A percentile compares a stretch with the other conserved stretches of the same genome.
Evolutionary conservation across 345 rosid genomes (phyloP).

Genomic region (Microcos paniculata): DNA sequence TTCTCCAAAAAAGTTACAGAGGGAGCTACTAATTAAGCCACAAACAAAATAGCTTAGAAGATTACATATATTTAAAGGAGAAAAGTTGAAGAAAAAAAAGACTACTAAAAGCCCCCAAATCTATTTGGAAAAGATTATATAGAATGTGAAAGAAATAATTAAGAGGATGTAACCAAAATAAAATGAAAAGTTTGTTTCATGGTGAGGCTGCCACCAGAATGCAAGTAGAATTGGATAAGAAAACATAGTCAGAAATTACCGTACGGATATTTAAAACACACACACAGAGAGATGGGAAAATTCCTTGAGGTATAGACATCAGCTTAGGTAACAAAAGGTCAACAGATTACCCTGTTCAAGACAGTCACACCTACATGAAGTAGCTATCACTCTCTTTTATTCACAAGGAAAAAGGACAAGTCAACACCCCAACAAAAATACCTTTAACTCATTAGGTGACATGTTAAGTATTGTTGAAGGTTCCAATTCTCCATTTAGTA

Average conservation of each 20-base stretch:
- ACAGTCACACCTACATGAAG: neutral
- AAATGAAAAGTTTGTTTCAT: neutral
- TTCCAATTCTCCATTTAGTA: constrained; percentile 76
- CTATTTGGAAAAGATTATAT: neutral
- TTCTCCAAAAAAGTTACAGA: neutral
- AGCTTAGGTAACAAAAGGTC: neutral
- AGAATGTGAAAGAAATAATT: neutral
- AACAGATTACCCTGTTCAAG: neutral
- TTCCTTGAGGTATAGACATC: neutral
- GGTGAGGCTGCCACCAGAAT: neutral
- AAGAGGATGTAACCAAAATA: neutral
- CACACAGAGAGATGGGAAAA: neutral
- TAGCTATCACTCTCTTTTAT: neutral
- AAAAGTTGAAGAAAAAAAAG: neutral
- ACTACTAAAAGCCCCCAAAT: neutral
- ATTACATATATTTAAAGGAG: neutral
- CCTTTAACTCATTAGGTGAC: constrained; percentile 94
- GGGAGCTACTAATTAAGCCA: neutral
- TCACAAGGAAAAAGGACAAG: neutral
- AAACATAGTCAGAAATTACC: neutral
- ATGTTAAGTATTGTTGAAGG: constrained; percentile 83
- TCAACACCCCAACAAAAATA: constrained; percentile 18
- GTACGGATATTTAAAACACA: neutral
- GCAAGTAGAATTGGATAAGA: neutral
- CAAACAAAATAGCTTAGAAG: neutral